Percentiles rank a stretch among this genome's conserved stretches.
phyloP scores from a whole-genome alignment of 306 rosid genomes.

The Castanopsis chinensis region DNA sequence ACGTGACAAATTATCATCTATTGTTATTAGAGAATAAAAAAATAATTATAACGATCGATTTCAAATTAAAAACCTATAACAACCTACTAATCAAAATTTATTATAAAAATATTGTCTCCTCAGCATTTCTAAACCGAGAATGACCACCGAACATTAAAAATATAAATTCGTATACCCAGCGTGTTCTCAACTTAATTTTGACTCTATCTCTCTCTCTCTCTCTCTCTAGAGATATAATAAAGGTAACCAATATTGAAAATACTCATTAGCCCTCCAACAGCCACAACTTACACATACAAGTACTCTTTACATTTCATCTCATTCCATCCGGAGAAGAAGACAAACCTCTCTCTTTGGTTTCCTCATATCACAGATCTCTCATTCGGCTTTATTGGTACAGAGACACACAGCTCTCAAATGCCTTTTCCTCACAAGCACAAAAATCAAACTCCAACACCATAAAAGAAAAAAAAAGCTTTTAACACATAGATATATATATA shows the following conservation, averaged over 20 bases:
- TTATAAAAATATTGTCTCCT: accelerated
- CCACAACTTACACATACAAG: slow-evolving; percentile 12
- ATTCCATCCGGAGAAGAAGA: slow-evolving; percentile 23
- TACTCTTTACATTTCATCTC: slow-evolving; percentile 22
- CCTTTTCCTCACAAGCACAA: neutral
- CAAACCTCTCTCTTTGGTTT: slow-evolving; percentile 29
- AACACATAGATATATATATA: neutral
- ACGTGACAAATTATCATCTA: accelerated
- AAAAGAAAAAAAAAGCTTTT: neutral
- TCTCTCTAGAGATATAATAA: slow-evolving; percentile 35
- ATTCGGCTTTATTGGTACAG: neutral
- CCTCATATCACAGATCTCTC: slow-evolving; percentile 33
- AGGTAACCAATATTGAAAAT: neutral
- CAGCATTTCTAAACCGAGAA: no score
- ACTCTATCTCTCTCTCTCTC: neutral
- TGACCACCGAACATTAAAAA: no score
- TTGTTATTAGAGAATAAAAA: accelerated
- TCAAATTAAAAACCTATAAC: no score
- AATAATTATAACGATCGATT: accelerated
- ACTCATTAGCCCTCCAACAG: slow-evolving; percentile 16
- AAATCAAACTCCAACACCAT: neutral
- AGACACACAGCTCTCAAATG: no score
- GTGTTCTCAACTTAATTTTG: neutral
- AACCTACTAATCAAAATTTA: accelerated
- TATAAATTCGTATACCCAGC: neutral